These are phyloP conservation scores for Dendrobium nobile DNA, from an alignment of 106 monocot genomes.

Conservation along the genomic window DNA sequence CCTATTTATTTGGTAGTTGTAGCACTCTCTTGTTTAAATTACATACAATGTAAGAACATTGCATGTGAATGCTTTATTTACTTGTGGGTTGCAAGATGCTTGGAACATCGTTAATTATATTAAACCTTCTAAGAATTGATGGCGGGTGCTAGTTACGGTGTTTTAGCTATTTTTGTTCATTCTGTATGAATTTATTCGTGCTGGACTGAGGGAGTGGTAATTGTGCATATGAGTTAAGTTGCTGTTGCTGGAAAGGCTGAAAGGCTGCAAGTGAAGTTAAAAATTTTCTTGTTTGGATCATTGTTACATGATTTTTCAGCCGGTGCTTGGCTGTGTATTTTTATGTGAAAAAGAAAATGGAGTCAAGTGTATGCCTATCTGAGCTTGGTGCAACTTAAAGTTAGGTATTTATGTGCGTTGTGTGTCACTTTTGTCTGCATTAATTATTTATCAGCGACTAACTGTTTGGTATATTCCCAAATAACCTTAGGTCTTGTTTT, in stretches of 20 bases:
- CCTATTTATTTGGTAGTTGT: no score
- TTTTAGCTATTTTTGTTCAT: background rate
- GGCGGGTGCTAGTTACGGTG: no score
- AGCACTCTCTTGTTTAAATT: no score
- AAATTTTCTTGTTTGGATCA: conserved; percentile 1
- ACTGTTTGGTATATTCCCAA: background rate
- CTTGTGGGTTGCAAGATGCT: no score
- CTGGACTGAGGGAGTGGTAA: background rate
- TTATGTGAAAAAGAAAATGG: background rate
- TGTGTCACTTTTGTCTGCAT: background rate
- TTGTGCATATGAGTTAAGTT: background rate
- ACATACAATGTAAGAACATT: no score
- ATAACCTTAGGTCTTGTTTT: conserved; percentile 48
- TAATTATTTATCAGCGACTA: background rate
- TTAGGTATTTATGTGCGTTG: background rate
- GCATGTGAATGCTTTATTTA: no score
- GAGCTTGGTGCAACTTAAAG: background rate
- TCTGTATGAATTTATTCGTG: background rate
- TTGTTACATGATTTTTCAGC: background rate
- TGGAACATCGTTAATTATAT: no score
- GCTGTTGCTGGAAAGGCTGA: no score
- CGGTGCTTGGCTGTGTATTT: background rate
- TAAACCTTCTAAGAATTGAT: no score
- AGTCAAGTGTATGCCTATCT: background rate
- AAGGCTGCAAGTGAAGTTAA: background rate